Percentiles rank a stretch among this genome's conserved stretches.
These are phyloP conservation scores for Pseudogymnoascus sp. DNA, from an alignment of 2,329 filamentous ascomycete species.

Conservation along the genomic window DNA sequence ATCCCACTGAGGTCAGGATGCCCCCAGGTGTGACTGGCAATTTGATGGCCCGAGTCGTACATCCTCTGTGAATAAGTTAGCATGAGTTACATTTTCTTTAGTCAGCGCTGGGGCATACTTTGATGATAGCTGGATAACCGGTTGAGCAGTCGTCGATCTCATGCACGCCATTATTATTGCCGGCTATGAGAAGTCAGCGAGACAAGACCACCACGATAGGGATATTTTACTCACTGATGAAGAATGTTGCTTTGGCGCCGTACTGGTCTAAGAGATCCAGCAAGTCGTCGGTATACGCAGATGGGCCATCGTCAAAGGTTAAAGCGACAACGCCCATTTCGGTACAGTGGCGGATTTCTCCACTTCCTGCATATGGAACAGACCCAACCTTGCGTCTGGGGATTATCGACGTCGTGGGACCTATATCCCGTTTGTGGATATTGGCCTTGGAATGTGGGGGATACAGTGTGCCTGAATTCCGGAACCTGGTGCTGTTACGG, in stretches of 20 bases:
- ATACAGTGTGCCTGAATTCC: neutral
- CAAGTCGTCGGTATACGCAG: slow-evolving; percentile 52
- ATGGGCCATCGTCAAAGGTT: slow-evolving; percentile 62
- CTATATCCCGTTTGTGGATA: neutral
- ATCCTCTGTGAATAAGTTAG: slow-evolving; percentile 15
- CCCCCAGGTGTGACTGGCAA: slow-evolving; percentile 52
- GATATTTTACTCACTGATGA: slow-evolving; percentile 18
- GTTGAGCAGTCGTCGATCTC: slow-evolving; percentile 44
- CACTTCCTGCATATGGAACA: neutral
- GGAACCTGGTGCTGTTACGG: neutral
- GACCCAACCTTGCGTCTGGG: neutral
- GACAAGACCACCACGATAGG: neutral
- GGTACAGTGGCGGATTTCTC: slow-evolving; percentile 34
- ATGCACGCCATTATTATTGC: slow-evolving; percentile 48
- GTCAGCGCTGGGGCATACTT: slow-evolving; percentile 21
- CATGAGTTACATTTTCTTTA: neutral
- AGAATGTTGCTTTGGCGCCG: slow-evolving; percentile 57
- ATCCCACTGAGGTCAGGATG: slow-evolving; percentile 42
- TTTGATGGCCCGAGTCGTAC: slow-evolving; percentile 44
- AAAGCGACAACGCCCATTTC: slow-evolving; percentile 54
- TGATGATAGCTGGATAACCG: slow-evolving; percentile 41
- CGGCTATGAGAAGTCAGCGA: slow-evolving; percentile 25
- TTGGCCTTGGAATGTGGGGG: neutral
- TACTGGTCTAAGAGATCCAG: slow-evolving; percentile 54
- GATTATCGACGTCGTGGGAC: neutral